phyloP scores from a whole-genome alignment of 441 rosid species.

The Arabidopsis lyrata region DNA sequence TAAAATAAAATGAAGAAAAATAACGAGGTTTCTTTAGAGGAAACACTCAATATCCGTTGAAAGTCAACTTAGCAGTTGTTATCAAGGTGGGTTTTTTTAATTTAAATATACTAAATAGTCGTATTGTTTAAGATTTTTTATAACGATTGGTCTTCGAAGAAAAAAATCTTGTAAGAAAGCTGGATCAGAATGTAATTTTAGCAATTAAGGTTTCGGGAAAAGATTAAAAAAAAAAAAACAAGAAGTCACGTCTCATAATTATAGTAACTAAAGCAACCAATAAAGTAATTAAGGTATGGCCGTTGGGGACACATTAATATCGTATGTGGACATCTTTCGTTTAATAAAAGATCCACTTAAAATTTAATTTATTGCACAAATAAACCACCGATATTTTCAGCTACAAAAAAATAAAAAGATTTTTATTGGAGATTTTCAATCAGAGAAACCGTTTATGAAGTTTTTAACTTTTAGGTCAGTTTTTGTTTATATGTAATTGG shows the following conservation, averaged over 20 bases:
- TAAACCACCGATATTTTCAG: no score
- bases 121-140: background rate
- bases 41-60: background rate
- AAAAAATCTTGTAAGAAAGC: background rate
- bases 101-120: background rate
- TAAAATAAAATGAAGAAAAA: background rate
- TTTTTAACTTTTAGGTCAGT: no score
- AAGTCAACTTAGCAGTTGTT: constrained; percentile 8
- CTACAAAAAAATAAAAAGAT: no score
- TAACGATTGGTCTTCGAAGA: background rate
- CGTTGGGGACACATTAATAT: background rate
- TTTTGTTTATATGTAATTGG: no score
- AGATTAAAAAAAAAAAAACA: background rate
- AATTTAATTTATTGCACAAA: no score
- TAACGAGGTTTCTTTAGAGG: background rate
- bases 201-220: no score
- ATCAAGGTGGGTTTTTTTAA: background rate
- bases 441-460: no score
- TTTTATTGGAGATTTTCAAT: no score
- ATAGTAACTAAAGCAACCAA: no score
- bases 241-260: background rate
- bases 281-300: background rate
- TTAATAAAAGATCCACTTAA: no score
- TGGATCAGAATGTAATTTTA: background rate
- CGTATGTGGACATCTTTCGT: no score